These are phyloP conservation scores for Penicillium capsulatum DNA, from an alignment of 2,329 filamentous ascomycete species.

Conservation along the genomic window DNA sequence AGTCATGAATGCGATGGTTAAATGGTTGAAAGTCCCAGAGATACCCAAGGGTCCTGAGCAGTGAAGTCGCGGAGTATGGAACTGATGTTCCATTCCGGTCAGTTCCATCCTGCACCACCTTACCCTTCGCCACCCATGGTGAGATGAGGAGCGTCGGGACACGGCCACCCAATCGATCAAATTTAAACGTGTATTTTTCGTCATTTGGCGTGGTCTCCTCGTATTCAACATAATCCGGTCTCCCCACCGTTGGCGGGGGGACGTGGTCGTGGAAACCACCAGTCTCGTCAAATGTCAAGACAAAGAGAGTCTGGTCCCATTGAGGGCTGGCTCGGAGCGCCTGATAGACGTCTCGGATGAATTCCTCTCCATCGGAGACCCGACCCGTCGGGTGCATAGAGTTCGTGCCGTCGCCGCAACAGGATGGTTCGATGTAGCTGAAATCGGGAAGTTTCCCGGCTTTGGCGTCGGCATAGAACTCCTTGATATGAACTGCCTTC, in stretches of 20 bases:
- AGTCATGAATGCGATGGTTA: conserved; percentile 24
- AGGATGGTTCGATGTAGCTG: conserved; percentile 39
- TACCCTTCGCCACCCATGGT: conserved; percentile 28
- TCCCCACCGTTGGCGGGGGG: conserved; percentile 30
- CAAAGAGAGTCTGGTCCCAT: conserved; percentile 35
- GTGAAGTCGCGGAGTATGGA: conserved; percentile 28
- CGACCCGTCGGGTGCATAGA: conserved; percentile 36
- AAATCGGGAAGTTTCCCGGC: conserved; percentile 32
- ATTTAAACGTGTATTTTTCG: conserved; percentile 26
- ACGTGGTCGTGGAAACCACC: conserved; percentile 41
- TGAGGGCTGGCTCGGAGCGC: conserved; percentile 32
- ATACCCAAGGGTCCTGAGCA: conserved; percentile 31
- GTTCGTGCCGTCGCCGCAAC: conserved; percentile 37
- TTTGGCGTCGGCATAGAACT: conserved; percentile 35
- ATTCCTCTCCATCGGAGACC: conserved; percentile 34
- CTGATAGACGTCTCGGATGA: conserved; percentile 39
- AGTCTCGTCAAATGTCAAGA: conserved; percentile 39
- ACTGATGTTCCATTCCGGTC: conserved; percentile 19
- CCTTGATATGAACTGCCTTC: conserved; percentile 28
- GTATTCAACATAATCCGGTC: conserved; percentile 34
- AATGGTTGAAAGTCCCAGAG: conserved; percentile 35
- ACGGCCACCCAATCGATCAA: conserved; percentile 30
- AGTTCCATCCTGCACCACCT: conserved; percentile 30
- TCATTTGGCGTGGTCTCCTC: conserved; percentile 29
- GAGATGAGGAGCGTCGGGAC: conserved; percentile 31